phyloP scores from a whole-genome alignment of 345 rosid species.

The Lepidium aucheri region DNA sequence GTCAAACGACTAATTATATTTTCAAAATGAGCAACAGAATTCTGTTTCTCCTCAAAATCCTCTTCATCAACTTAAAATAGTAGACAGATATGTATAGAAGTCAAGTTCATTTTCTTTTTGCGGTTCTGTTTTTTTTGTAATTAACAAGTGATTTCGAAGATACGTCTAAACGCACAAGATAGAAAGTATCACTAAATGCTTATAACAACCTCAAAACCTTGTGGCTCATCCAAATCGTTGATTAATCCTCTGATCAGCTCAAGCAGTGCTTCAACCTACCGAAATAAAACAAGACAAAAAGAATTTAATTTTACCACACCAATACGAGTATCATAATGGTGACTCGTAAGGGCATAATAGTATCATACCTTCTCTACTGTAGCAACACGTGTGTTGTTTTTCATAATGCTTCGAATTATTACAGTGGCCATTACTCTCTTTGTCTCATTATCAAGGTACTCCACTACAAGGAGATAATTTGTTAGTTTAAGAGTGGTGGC shows the following conservation, averaged over 20 bases:
- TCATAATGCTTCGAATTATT: constrained; percentile 92
- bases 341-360: not conserved
- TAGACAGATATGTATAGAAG: not conserved
- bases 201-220: constrained; percentile 53
- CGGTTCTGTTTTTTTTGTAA: not conserved
- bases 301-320: constrained; percentile 11
- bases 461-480: constrained; percentile 80
- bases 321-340: constrained; percentile 1
- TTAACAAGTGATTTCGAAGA: not conserved
- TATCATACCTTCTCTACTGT: constrained; percentile 64
- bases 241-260: constrained; percentile 89
- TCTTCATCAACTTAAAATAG: constrained; percentile 75
- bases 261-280: constrained; percentile 85
- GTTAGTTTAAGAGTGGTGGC: constrained; percentile 85
- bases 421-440: constrained; percentile 92
- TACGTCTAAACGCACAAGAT: not conserved
- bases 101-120: constrained; percentile 4
- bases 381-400: constrained; percentile 70
- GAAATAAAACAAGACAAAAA: constrained; percentile 10
- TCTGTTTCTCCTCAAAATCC: constrained; percentile 95
- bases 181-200: constrained; percentile 1
- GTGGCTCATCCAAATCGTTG: constrained; percentile 70
- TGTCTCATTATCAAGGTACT: constrained; percentile 80
- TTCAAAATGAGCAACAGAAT: constrained; percentile 97
- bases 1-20: no score